Evolutionary conservation across 2,329 filamentous ascomycete genomes (phyloP).

Genomic region (Ceratocystis diversiconidia): DNA sequence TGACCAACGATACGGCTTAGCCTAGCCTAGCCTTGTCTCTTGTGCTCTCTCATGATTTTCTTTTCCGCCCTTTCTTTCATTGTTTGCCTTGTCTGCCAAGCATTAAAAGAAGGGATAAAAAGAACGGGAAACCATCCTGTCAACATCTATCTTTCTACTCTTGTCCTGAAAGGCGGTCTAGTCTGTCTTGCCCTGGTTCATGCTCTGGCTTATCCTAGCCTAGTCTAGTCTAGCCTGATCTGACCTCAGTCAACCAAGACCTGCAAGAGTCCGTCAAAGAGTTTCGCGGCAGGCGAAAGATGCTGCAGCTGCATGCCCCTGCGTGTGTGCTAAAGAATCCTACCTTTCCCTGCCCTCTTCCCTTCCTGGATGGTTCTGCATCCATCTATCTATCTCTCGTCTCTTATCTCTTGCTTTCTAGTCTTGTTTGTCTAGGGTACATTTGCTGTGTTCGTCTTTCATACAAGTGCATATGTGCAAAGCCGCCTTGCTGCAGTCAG

Average conservation of each 20-base stretch:
- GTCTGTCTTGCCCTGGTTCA: not conserved
- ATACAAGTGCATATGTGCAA: not conserved
- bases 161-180: not conserved
- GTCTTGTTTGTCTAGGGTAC: not conserved
- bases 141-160: not conserved
- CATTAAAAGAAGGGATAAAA: not conserved
- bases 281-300: not conserved
- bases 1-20: not conserved
- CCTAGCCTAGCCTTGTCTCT: not conserved
- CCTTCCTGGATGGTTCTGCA: no score
- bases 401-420: no score
- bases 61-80: not conserved
- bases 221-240: not conserved
- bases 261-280: not conserved
- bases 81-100: not conserved
- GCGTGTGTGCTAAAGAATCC: conserved; percentile 2
- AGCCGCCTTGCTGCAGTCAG: not conserved
- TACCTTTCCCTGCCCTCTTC: no score
- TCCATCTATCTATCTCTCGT: no score
- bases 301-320: conserved; percentile 3
- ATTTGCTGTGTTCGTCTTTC: not conserved
- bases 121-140: not conserved
- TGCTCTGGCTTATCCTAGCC: no score
- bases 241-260: not conserved
- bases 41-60: not conserved